A percentile compares a stretch with the other conserved stretches of the same genome.
These are phyloP conservation scores for Mycosphaerella arachidis DNA, from an alignment of 2,329 filamentous ascomycete species.

Conservation along the genomic window DNA sequence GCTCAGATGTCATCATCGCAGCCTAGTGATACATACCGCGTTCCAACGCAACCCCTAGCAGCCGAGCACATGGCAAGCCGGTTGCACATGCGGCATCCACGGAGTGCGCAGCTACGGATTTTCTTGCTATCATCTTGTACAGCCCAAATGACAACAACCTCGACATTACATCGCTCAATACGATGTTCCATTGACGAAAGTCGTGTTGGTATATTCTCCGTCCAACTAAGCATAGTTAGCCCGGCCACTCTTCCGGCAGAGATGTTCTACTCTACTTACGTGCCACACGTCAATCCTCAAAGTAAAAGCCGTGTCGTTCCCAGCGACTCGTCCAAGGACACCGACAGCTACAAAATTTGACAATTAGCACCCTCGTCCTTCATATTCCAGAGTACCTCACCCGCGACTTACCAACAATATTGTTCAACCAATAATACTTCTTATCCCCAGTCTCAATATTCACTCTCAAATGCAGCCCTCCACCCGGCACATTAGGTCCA, in stretches of 20 bases:
- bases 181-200: constrained; percentile 18
- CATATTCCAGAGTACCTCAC: constrained; percentile 22
- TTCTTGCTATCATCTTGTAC: neutral
- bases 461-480: constrained; percentile 31
- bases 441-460: constrained; percentile 35
- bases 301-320: constrained; percentile 13
- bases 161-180: constrained; percentile 11
- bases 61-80: neutral
- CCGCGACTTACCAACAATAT: constrained; percentile 25
- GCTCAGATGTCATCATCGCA: neutral
- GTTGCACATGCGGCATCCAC: neutral
- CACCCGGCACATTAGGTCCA: constrained; percentile 29
- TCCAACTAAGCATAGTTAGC: constrained; percentile 8
- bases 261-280: constrained; percentile 19
- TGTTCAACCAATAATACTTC: constrained; percentile 37
- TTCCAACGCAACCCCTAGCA: neutral
- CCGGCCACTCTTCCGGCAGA: neutral
- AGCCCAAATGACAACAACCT: neutral
- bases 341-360: constrained; percentile 33
- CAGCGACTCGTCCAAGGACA: constrained; percentile 12
- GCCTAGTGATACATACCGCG: neutral
- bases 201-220: constrained; percentile 15
- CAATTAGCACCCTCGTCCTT: constrained; percentile 33
- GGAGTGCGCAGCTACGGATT: neutral
- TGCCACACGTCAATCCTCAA: constrained; percentile 28